A percentile compares a stretch with the other conserved stretches of the same genome.
These are phyloP conservation scores for Fusarium scirpi DNA, from an alignment of 2,329 filamentous ascomycete genomes.

Conservation along the genomic window DNA sequence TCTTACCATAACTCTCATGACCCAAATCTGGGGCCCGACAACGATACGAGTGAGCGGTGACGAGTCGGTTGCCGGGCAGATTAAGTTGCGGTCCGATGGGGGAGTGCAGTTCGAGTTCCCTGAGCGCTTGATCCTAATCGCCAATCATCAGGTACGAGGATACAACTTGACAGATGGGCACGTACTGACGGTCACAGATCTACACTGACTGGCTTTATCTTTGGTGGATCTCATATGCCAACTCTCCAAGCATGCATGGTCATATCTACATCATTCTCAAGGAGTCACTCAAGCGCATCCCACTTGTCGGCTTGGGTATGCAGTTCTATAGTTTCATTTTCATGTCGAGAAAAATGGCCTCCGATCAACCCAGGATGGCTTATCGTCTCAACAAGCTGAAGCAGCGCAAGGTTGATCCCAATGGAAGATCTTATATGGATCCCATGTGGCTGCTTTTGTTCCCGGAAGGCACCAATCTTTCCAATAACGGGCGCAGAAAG, in stretches of 20 bases:
- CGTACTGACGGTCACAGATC: constrained; percentile 60
- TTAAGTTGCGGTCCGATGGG: constrained; percentile 76
- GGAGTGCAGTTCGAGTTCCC: constrained; percentile 83
- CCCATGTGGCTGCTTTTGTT: constrained; percentile 94
- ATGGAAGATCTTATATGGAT: constrained; percentile 68
- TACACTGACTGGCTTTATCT: constrained; percentile 94
- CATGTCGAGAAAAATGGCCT: constrained; percentile 88
- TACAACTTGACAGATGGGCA: background rate
- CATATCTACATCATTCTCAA: constrained; percentile 92
- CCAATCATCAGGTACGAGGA: constrained; percentile 80
- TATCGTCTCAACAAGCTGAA: constrained; percentile 79
- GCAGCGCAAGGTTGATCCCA: constrained; percentile 63
- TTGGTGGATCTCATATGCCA: constrained; percentile 93
- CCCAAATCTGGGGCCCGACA: constrained; percentile 89
- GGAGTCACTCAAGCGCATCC: constrained; percentile 85
- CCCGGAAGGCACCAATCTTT: constrained; percentile 87
- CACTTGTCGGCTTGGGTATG: constrained; percentile 83
- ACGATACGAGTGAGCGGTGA: constrained; percentile 86
- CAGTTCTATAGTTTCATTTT: constrained; percentile 93
- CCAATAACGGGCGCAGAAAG: constrained; percentile 74
- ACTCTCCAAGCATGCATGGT: constrained; percentile 79
- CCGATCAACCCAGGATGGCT: constrained; percentile 80
- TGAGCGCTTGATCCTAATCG: constrained; percentile 83
- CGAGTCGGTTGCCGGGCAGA: constrained; percentile 80
- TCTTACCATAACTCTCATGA: constrained; percentile 81